A percentile compares a stretch with the other conserved stretches of the same genome.
Evolutionary conservation across 2,329 filamentous ascomycete species (phyloP).

Genomic region (Xylaria hypoxylon): DNA sequence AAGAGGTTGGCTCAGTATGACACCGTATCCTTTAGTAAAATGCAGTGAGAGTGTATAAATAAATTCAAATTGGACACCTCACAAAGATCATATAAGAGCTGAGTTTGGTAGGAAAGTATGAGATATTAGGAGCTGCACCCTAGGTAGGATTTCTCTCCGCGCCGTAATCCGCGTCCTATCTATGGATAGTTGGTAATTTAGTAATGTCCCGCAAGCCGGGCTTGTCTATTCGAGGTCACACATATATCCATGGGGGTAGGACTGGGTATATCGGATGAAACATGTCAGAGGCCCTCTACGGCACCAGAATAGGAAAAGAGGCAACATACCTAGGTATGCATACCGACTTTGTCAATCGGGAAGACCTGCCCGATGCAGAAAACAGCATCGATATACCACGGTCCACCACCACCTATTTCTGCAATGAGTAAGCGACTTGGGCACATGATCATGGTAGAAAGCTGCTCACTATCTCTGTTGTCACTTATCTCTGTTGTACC

Average conservation of each 20-base stretch:
- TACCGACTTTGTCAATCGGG: conserved; percentile 30
- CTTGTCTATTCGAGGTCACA: conserved; percentile 19
- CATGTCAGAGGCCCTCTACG: conserved; percentile 19
- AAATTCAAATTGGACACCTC: conserved; percentile 2
- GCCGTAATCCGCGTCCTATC: conserved; percentile 26
- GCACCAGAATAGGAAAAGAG: conserved; percentile 12
- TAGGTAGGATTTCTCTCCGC: conserved; percentile 3
- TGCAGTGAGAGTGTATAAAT: neutral
- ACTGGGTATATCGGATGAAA: conserved; percentile 31
- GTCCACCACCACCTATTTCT: no score
- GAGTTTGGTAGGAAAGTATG: conserved; percentile 10
- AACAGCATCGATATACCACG: conserved; percentile 1
- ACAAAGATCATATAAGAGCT: conserved; percentile 1
- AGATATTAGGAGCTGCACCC: conserved; percentile 12
- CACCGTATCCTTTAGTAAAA: neutral
- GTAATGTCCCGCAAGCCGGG: conserved; percentile 32
- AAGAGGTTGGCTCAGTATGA: neutral
- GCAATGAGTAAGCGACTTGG: conserved; percentile 15
- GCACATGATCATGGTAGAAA: neutral
- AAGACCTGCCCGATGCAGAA: conserved; percentile 32
- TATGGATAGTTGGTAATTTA: conserved; percentile 14
- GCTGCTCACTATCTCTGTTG: neutral
- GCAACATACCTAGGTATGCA: conserved; percentile 12
- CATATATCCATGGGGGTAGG: conserved; percentile 12
- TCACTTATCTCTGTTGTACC: no score